Conservation (phyloP, 768 basidiomycete genomes). For the Tulasnella sp. region DNA sequence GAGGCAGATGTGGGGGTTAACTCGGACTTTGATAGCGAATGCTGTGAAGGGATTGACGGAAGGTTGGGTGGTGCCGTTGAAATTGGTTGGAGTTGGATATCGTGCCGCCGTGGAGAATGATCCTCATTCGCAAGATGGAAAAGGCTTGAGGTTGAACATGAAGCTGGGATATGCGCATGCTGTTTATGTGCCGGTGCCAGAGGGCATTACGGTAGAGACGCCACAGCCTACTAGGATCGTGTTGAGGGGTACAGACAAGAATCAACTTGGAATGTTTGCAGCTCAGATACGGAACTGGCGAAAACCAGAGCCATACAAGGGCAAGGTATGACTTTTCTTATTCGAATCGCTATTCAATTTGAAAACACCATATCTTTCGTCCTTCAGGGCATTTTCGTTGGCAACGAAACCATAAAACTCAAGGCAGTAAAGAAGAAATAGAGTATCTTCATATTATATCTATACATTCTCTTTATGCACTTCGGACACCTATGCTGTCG, state of each 20-base stretch:
- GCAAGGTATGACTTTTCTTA: constrained; percentile 56
- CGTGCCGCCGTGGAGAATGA: constrained; percentile 75
- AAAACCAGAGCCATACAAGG: constrained; percentile 94
- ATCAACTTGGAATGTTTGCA: constrained; percentile 74
- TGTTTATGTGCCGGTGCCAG: constrained; percentile 69
- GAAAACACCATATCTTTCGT: not conserved
- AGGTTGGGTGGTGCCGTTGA: constrained; percentile 71
- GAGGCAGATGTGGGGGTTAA: constrained; percentile 90
- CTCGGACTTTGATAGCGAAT: constrained; percentile 77
- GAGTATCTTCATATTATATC: not conserved
- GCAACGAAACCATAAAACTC: constrained; percentile 81
- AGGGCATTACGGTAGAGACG: constrained; percentile 66
- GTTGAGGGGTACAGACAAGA: constrained; percentile 76
- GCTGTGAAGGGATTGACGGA: constrained; percentile 81
- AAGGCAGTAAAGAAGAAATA: constrained; percentile 96
- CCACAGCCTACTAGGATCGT: constrained; percentile 74
- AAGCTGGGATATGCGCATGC: constrained; percentile 89
- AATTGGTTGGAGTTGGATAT: constrained; percentile 92
- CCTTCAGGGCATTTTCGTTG: constrained; percentile 78
- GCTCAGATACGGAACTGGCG: constrained; percentile 73
- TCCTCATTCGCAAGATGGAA: constrained; percentile 45
- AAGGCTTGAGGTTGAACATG: constrained; percentile 64
- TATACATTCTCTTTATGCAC: constrained; percentile 9
- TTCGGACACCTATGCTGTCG: constrained; percentile 22
- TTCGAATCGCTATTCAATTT: not conserved